A percentile compares a stretch with the other conserved stretches of the same genome.
Evolutionary conservation across 495 filamentous ascomycete species (phyloP).

Genomic region (Penicillium maclennaniae): DNA sequence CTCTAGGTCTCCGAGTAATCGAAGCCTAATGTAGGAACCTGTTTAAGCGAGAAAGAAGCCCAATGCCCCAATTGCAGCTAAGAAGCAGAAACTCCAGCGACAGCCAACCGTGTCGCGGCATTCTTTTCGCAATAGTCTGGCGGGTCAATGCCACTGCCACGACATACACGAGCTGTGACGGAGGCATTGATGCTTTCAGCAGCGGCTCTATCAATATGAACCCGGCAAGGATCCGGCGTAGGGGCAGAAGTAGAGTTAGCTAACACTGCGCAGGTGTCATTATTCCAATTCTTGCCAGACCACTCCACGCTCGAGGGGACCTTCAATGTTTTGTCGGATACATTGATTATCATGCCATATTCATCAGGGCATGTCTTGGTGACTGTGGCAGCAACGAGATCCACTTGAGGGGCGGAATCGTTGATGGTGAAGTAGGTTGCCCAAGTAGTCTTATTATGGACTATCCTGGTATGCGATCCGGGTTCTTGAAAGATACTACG

Average conservation of each 20-base stretch:
- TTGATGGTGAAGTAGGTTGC: slow-evolving; percentile 10
- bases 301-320: slow-evolving; percentile 5
- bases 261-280: slow-evolving; percentile 19
- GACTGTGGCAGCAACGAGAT: slow-evolving; percentile 23
- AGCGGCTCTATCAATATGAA: slow-evolving; percentile 11
- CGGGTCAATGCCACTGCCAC: neutral
- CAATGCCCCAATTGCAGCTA: slow-evolving; percentile 3
- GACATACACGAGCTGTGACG: slow-evolving; percentile 1
- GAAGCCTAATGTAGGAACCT: neutral
- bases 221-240: slow-evolving; percentile 15
- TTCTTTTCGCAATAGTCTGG: slow-evolving; percentile 7
- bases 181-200: slow-evolving; percentile 24
- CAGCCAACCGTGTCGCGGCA: slow-evolving; percentile 1
- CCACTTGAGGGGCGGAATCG: slow-evolving; percentile 1
- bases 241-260: slow-evolving; percentile 7
- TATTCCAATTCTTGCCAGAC: slow-evolving; percentile 4
- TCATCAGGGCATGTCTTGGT: slow-evolving; percentile 18
- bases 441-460: slow-evolving; percentile 4
- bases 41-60: neutral
- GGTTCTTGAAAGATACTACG: neutral
- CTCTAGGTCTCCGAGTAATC: neutral
- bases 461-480: neutral
- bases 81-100: slow-evolving; percentile 4
- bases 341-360: slow-evolving; percentile 21
- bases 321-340: slow-evolving; percentile 18